Conservation (phyloP, 163 green algal genomes). For the Chlorella variabilis region DNA sequence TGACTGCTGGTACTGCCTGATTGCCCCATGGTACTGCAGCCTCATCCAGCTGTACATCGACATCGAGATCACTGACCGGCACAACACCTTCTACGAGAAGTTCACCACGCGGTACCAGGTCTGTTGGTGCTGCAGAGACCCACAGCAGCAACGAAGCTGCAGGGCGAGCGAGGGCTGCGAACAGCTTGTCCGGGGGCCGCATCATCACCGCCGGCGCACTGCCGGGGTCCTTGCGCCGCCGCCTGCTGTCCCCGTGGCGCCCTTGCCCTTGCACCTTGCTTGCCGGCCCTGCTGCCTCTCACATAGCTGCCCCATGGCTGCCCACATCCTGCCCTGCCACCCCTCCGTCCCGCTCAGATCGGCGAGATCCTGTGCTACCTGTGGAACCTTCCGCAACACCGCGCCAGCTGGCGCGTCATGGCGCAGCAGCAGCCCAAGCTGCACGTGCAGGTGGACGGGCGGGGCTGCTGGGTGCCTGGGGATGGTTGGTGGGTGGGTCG, state of each 20-base stretch:
- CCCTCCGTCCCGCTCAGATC: conserved; percentile 49
- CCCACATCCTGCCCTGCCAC: not conserved
- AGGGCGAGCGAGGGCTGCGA: too few species aligned
- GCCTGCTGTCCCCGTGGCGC: too few species aligned
- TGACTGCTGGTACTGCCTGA: too few species aligned
- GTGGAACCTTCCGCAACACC: conserved; percentile 50
- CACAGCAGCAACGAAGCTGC: not conserved
- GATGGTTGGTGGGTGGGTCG: not conserved
- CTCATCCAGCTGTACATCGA: conserved; percentile 91
- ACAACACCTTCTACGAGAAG: conserved; percentile 93
- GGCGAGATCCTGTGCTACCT: conserved; percentile 73
- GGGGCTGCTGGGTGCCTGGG: not conserved
- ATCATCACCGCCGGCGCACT: too few species aligned
- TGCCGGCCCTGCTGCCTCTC: too few species aligned
- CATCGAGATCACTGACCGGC: conserved; percentile 89
- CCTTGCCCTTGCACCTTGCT: too few species aligned
- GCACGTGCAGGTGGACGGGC: conserved; percentile 31
- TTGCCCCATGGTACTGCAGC: conserved; percentile 53
- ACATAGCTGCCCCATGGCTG: not conserved
- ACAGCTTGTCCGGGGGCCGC: too few species aligned
- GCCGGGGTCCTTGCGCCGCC: too few species aligned
- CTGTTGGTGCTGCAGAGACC: not conserved
- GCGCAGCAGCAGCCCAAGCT: conserved; percentile 20
- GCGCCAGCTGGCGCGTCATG: conserved; percentile 39
- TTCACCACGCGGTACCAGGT: conserved; percentile 83